Evolutionary conservation across 1,139 yeast species (phyloP), one percentile per base, ranked within the genome.

Genomic region (Candida labiduridarum): DNA sequence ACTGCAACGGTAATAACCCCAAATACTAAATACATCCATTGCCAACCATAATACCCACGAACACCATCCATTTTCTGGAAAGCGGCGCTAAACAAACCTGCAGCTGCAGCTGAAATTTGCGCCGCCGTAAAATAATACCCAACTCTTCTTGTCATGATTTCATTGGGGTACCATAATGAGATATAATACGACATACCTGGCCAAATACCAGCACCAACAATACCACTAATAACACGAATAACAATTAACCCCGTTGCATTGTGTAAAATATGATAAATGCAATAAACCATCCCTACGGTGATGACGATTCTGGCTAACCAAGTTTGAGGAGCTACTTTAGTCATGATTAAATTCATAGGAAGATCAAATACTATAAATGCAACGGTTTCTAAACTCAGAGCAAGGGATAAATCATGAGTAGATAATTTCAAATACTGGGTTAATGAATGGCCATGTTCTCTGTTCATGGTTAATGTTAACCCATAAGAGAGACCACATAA

Each of bases 81-180:
- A 0, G 96, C 96, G 4, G 96, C 96, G 50, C 89, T 82, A 8
- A 89, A 89, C 50, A 89, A 75, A 14, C 96, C 96, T 9, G 94
- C 91, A 6, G 83, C 92, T 9, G 96, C 86, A 1, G 96, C 94
- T 39, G 94, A 84, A 16, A 90, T 68, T 68, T 90, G 96, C 0
- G 96, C 96, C 15, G 97, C 96, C 1, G 96, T 89, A 67, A 86
- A 90, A 66, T 90, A 90, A 69, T 87, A 89, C 1, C 96, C 96
- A 55, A 90, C 87, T 61, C 97, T 75, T 57, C 83, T 79, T 2
- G 96, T 88, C 57, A 85, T 81, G 51, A 95, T 76, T 46, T 87
- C 85, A 49, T 85, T 81, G 1, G 96, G 96, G 61, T 90, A 90
- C 95, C 96, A 90, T 59, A 89, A 73, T 0, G 92, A 82, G 41